A percentile compares a stretch with the other conserved stretches of the same genome.
Conservation (phyloP, 176 grass and related monocot species). For the Secale cereale region DNA sequence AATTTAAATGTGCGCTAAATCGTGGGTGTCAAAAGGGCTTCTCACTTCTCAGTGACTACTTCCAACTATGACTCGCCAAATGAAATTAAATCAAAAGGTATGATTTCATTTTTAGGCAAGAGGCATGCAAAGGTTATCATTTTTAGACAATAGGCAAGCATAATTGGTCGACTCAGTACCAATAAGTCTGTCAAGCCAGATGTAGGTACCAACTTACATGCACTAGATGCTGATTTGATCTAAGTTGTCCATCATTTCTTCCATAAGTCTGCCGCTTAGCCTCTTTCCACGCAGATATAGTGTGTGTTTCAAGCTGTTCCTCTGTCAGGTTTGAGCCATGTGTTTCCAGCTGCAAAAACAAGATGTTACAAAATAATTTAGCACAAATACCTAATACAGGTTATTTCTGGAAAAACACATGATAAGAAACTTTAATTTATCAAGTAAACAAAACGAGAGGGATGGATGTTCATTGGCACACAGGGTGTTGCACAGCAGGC, state of each 20-base stretch:
- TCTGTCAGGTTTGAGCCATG: conserved; percentile 92
- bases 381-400: not conserved
- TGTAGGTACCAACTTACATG: conserved; percentile 53
- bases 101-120: not conserved
- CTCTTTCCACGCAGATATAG: conserved; percentile 98
- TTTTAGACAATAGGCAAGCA: not conserved
- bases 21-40: not conserved
- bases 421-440: not conserved
- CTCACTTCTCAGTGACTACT: not conserved
- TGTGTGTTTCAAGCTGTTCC: conserved; percentile 94
- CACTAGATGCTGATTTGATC: conserved; percentile 62
- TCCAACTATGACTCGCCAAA: not conserved
- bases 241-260: conserved; percentile 55
- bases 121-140: not conserved
- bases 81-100: not conserved
- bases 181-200: not conserved
- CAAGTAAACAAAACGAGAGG: not conserved
- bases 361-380: conserved; percentile 25
- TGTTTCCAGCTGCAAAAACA: conserved; percentile 79
- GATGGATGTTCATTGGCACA: not conserved
- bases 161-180: not conserved
- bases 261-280: conserved; percentile 72
- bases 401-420: not conserved
- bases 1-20: not conserved
- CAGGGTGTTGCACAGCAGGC: not conserved